Evolutionary conservation across 441 rosid species (phyloP).

Genomic region (Populus hybrid): DNA sequence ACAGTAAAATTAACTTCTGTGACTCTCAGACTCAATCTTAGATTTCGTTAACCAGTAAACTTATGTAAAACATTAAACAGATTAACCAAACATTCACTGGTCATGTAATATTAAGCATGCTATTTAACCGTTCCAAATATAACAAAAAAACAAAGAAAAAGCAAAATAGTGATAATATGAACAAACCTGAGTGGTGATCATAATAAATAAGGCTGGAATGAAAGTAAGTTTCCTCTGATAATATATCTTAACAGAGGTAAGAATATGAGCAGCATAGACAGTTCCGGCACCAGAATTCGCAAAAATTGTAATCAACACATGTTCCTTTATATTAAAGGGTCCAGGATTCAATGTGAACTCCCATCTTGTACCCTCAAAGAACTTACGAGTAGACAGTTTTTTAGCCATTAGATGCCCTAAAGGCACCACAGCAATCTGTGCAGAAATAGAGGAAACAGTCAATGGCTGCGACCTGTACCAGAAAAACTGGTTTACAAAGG

Average conservation of each 20-base stretch:
- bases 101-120: not conserved
- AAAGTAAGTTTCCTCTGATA: slow-evolving; percentile 57
- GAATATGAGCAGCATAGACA: slow-evolving; percentile 74
- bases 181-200: slow-evolving; percentile 82
- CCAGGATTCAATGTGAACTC: slow-evolving; percentile 69
- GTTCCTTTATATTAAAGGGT: slow-evolving; percentile 75
- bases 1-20: not conserved
- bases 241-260: slow-evolving; percentile 61
- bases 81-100: not conserved
- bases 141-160: not conserved
- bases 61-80: not conserved
- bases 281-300: slow-evolving; percentile 78
- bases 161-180: not conserved
- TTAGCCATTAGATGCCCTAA: slow-evolving; percentile 68
- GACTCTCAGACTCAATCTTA: not conserved
- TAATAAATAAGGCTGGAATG: slow-evolving; percentile 63
- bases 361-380: slow-evolving; percentile 44
- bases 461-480: slow-evolving; percentile 74
- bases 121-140: not conserved
- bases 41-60: not conserved
- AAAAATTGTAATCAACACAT: slow-evolving; percentile 81
- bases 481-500: slow-evolving; percentile 83
- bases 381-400: slow-evolving; percentile 36
- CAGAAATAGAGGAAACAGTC: slow-evolving; percentile 51
- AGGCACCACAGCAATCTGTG: slow-evolving; percentile 79